These are phyloP conservation scores for Ophiostoma montium DNA, from an alignment of 2,329 filamentous ascomycete genomes.

Conservation along the genomic window DNA sequence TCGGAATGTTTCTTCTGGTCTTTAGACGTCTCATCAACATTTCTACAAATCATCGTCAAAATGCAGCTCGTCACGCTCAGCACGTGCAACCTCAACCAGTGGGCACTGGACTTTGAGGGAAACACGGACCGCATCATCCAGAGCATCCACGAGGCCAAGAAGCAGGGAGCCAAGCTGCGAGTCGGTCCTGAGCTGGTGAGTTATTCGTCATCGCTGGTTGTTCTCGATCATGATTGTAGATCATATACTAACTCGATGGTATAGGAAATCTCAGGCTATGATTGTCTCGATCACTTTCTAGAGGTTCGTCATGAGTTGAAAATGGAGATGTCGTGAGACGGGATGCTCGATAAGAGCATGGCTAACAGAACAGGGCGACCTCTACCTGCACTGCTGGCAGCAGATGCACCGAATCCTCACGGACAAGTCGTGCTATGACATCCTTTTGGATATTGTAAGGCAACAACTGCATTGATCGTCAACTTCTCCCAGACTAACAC, in stretches of 20 bases:
- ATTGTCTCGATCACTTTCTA: conserved; percentile 52
- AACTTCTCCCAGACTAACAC: background rate
- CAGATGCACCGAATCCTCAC: conserved; percentile 45
- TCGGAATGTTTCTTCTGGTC: too few species aligned
- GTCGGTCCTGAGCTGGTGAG: conserved; percentile 38
- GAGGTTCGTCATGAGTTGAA: conserved; percentile 19
- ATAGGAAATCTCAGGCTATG: conserved; percentile 42
- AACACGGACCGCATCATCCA: conserved; percentile 46
- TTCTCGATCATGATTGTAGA: background rate
- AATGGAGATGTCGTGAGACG: too few species aligned
- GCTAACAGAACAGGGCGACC: conserved; percentile 24
- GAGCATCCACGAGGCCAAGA: conserved; percentile 45
- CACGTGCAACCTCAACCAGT: conserved; percentile 21
- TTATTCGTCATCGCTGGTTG: background rate
- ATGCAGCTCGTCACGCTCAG: conserved; percentile 19
- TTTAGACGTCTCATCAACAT: background rate
- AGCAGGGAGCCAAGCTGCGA: conserved; percentile 45
- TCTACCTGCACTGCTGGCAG: conserved; percentile 47
- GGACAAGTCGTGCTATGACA: conserved; percentile 46
- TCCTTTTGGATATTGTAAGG: conserved; percentile 46
- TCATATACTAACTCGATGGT: background rate
- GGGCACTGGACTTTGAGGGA: conserved; percentile 43
- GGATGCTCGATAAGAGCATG: too few species aligned
- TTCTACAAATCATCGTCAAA: background rate
- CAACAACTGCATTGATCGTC: background rate